These are phyloP conservation scores for Penicillium sp. DNA, from an alignment of 2,329 filamentous ascomycete species.

Conservation along the genomic window DNA sequence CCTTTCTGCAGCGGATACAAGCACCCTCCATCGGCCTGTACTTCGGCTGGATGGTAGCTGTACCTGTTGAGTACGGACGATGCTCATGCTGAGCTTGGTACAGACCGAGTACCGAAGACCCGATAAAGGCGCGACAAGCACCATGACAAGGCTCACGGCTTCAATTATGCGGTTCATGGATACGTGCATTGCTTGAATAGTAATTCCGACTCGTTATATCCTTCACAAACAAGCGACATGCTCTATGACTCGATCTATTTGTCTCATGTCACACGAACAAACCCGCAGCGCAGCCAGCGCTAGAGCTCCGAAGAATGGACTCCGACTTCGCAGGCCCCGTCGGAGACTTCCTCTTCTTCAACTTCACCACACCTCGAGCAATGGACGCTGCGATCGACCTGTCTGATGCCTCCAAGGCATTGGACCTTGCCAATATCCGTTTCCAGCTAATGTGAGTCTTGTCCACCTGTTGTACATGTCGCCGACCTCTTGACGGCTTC, in stretches of 20 bases:
- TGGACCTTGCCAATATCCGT: constrained; percentile 89
- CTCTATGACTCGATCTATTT: not conserved
- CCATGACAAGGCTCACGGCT: not conserved
- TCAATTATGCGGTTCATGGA: not conserved
- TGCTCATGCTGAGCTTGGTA: constrained; percentile 9
- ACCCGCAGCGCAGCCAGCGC: not conserved
- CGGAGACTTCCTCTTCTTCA: constrained; percentile 9
- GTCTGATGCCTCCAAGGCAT: constrained; percentile 76
- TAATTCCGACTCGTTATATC: not conserved
- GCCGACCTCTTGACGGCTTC: not conserved
- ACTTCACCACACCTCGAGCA: constrained; percentile 11
- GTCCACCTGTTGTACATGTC: not conserved
- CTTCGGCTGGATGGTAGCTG: not conserved
- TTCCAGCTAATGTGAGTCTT: constrained; percentile 81
- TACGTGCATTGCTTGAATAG: not conserved
- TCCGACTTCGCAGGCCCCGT: constrained; percentile 17
- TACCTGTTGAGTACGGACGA: constrained; percentile 2
- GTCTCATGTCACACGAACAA: not conserved
- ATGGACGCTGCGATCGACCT: constrained; percentile 95
- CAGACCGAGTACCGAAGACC: constrained; percentile 13
- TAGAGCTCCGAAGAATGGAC: constrained; percentile 3
- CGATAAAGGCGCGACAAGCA: not conserved
- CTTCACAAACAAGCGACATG: not conserved
- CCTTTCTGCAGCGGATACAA: not conserved
- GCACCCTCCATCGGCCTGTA: not conserved